Evolutionary conservation across 768 basidiomycete species (phyloP).

Genomic region (Tylopilus felleus): DNA sequence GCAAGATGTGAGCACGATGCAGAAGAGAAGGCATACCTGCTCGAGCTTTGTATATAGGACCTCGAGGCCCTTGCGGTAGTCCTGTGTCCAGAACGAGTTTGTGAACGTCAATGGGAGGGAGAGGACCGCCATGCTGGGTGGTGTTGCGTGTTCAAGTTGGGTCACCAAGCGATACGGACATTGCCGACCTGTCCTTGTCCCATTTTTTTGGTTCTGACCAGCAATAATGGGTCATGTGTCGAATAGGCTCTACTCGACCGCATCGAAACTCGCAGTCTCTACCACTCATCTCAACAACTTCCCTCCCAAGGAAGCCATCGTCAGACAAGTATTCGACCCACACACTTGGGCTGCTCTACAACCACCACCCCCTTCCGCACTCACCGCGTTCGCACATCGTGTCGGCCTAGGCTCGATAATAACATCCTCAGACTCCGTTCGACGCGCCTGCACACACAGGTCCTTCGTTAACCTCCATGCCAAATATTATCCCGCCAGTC

Average conservation of each 20-base stretch:
- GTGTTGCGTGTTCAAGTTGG: constrained; percentile 9
- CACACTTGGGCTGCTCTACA: constrained; percentile 69
- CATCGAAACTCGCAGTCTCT: constrained; percentile 50
- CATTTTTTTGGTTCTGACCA: too few species aligned
- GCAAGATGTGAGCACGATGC: constrained; percentile 7
- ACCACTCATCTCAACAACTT: constrained; percentile 52
- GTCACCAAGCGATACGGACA: constrained; percentile 7
- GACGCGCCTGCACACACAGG: constrained; percentile 78
- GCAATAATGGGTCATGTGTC: constrained; percentile 56
- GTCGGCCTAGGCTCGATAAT: constrained; percentile 66
- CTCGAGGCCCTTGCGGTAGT: constrained; percentile 81
- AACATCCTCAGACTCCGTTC: constrained; percentile 49
- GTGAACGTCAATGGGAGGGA: constrained; percentile 85
- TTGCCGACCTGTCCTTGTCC: constrained; percentile 25
- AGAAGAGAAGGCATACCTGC: constrained; percentile 47
- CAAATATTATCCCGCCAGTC: constrained; percentile 53
- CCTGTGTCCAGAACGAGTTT: constrained; percentile 95
- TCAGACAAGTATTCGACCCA: constrained; percentile 49
- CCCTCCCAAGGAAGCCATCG: constrained; percentile 57
- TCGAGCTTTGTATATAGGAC: constrained; percentile 73
- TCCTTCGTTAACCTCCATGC: constrained; percentile 58
- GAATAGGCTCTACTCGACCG: constrained; percentile 48
- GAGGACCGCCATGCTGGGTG: constrained; percentile 73
- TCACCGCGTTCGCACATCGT: constrained; percentile 73
- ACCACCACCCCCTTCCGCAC: constrained; percentile 66